Evolutionary conservation across 495 filamentous ascomycete genomes (phyloP).

Genomic region (Trichoderma asperelloides): DNA sequence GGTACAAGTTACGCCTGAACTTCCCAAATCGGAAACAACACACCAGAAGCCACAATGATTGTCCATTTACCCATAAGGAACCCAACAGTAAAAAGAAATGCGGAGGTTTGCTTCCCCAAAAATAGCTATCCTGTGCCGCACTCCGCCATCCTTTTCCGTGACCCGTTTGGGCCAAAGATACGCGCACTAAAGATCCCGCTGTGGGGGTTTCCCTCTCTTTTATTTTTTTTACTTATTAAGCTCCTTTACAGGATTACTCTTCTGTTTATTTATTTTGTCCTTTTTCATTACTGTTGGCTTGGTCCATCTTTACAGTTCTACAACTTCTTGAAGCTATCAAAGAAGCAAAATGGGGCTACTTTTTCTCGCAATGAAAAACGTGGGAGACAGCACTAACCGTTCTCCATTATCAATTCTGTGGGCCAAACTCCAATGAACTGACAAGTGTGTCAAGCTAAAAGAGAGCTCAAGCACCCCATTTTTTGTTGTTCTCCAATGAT

Average conservation of each 20-base stretch:
- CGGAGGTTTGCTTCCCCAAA: background rate
- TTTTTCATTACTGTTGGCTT: too few species aligned
- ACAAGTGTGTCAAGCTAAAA: too few species aligned
- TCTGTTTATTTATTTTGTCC: too few species aligned
- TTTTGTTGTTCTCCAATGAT: too few species aligned
- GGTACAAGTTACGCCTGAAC: background rate
- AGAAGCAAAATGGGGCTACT: too few species aligned
- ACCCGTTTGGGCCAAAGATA: conserved; percentile 3
- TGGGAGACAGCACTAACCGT: too few species aligned
- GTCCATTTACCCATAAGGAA: background rate
- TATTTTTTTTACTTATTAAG: background rate
- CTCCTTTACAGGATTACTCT: background rate
- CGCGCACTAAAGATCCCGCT: conserved; percentile 1
- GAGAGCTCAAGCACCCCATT: too few species aligned
- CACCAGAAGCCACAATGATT: background rate
- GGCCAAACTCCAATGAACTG: too few species aligned
- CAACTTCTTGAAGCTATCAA: too few species aligned
- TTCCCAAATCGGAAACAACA: background rate
- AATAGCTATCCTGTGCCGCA: background rate
- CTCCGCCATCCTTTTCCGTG: background rate
- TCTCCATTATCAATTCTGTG: too few species aligned
- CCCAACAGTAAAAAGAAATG: background rate
- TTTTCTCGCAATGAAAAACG: too few species aligned
- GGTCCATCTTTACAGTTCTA: too few species aligned
- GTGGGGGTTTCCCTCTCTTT: background rate